Evolutionary conservation across 1,284 basidiomycete genomes (phyloP).

Genomic region (Ceratobasidium sp.): DNA sequence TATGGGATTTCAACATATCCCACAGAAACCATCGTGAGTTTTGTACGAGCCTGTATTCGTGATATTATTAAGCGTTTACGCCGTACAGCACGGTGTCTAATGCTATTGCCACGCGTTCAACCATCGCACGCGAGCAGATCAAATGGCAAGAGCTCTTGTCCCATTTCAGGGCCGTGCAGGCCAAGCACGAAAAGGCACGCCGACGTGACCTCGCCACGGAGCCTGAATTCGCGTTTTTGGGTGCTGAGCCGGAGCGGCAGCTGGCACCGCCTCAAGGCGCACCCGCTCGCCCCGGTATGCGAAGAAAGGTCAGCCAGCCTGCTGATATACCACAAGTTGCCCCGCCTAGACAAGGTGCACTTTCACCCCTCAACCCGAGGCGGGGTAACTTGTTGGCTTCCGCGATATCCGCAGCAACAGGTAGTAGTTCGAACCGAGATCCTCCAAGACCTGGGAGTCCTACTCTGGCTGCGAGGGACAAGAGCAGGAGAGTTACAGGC

Average conservation of each 20-base stretch:
- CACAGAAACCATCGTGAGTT: constrained; percentile 58
- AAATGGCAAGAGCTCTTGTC: constrained; percentile 91
- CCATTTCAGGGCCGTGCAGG: constrained; percentile 84
- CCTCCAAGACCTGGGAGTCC: constrained; percentile 26
- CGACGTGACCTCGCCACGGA: constrained; percentile 53
- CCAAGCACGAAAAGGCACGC: constrained; percentile 84
- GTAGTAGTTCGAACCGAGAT: constrained; percentile 4
- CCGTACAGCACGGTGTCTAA: constrained; percentile 17
- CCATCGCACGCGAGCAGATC: constrained; percentile 83
- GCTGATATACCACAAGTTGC: constrained; percentile 11
- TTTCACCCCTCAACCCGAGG: constrained; percentile 43
- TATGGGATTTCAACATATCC: constrained; percentile 86
- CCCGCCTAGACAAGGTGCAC: constrained; percentile 32
- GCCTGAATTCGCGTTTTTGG: constrained; percentile 38
- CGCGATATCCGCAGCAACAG: constrained; percentile 32
- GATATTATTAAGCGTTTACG: constrained; percentile 38
- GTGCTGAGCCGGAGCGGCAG: constrained; percentile 1
- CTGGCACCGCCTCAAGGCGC: neutral
- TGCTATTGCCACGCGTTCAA: constrained; percentile 63
- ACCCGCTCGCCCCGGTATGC: constrained; percentile 1
- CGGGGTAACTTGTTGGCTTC: constrained; percentile 25
- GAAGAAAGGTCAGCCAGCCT: constrained; percentile 30
- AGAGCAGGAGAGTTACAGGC: constrained; percentile 19
- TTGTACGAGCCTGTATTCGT: constrained; percentile 44
- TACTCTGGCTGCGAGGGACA: constrained; percentile 29